Conservation (phyloP, 177 flowering plant genomes). For the Vitis hybrid region DNA sequence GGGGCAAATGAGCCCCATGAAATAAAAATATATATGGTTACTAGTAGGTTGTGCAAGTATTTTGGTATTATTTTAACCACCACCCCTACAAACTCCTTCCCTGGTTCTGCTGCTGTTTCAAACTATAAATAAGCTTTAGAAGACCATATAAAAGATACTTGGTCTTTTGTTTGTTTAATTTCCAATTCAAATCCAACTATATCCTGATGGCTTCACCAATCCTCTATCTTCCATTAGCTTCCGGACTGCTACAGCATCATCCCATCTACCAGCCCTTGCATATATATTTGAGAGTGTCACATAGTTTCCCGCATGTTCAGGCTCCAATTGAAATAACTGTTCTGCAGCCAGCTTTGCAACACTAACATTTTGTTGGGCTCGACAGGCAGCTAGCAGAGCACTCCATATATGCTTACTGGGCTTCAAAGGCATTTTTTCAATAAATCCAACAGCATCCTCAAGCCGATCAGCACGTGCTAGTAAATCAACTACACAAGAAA, state of each 20-base stretch:
- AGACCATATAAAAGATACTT: no score
- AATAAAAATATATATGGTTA: no score
- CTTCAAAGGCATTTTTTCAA: slow-evolving; percentile 34
- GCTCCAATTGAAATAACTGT: slow-evolving; percentile 39
- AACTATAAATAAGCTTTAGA: no score
- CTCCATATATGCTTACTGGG: slow-evolving; percentile 57
- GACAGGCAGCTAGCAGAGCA: slow-evolving; percentile 45
- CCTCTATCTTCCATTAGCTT: slow-evolving; percentile 49
- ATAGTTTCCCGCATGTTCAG: slow-evolving; percentile 50
- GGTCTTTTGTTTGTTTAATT: not conserved
- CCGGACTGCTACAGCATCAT: slow-evolving; percentile 42
- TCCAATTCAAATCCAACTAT: slow-evolving; percentile 37
- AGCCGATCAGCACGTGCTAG: slow-evolving; percentile 47
- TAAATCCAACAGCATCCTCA: slow-evolving; percentile 42
- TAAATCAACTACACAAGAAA: slow-evolving; percentile 54
- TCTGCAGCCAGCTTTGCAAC: slow-evolving; percentile 45
- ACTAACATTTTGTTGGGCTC: slow-evolving; percentile 31
- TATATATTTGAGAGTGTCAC: slow-evolving; percentile 49
- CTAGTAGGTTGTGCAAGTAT: no score
- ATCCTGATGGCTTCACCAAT: slow-evolving; percentile 41
- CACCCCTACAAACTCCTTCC: no score
- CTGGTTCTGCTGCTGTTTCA: no score
- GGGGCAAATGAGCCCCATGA: no score
- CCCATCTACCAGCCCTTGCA: slow-evolving; percentile 47
- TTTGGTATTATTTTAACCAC: no score